phyloP scores from a whole-genome alignment of 192 early-diverging fungal species.

The Umbelopsis vinacea region DNA sequence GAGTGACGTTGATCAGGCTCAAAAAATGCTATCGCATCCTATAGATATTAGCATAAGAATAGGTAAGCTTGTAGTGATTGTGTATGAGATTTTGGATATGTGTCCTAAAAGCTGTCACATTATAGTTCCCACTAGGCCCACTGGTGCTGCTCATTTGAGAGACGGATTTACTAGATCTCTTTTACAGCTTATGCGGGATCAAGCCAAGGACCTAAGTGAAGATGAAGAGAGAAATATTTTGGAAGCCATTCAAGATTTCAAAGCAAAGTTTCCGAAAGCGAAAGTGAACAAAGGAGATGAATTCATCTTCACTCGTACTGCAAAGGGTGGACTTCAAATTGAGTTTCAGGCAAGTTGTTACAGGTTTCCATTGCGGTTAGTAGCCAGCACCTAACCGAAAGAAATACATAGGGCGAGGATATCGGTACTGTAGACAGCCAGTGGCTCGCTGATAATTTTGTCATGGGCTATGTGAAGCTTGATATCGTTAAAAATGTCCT shows the following conservation, averaged over 20 bases:
- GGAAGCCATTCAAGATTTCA: slow-evolving; percentile 55
- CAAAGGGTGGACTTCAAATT: slow-evolving; percentile 43
- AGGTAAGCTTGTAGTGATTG: slow-evolving; percentile 21
- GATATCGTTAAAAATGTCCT: slow-evolving; percentile 10
- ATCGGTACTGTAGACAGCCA: slow-evolving; percentile 47
- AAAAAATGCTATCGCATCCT: slow-evolving; percentile 41
- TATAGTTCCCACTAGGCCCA: slow-evolving; percentile 49
- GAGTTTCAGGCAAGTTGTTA: slow-evolving; percentile 34
- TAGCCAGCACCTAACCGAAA: background rate
- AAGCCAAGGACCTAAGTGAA: slow-evolving; percentile 40
- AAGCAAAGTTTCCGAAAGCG: slow-evolving; percentile 51
- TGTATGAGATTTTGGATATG: slow-evolving; percentile 26
- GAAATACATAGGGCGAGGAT: slow-evolving; percentile 42
- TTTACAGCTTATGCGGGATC: slow-evolving; percentile 42
- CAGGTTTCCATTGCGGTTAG: background rate
- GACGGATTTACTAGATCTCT: slow-evolving; percentile 59
- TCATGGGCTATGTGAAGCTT: slow-evolving; percentile 54
- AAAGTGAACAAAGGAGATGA: slow-evolving; percentile 50
- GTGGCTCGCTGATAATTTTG: slow-evolving; percentile 56
- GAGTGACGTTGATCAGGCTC: slow-evolving; percentile 29
- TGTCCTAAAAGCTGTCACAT: slow-evolving; percentile 23
- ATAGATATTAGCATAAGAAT: slow-evolving; percentile 51
- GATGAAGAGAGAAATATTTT: slow-evolving; percentile 53
- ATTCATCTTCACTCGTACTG: slow-evolving; percentile 52
- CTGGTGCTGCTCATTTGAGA: slow-evolving; percentile 58